These are phyloP conservation scores for Antrodiella citrinella DNA, from an alignment of 768 basidiomycete species.

Conservation along the genomic window DNA sequence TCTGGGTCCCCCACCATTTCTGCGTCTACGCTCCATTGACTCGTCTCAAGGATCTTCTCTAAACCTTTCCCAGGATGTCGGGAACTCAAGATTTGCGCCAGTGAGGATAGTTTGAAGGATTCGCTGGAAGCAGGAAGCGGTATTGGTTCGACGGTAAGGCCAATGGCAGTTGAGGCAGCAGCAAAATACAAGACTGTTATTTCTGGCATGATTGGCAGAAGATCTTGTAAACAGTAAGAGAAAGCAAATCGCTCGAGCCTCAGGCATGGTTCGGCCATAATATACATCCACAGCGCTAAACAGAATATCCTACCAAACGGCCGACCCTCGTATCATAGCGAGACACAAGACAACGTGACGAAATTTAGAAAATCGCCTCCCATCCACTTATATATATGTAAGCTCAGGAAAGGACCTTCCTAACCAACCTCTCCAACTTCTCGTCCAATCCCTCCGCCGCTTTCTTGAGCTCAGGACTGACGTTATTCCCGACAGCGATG, in stretches of 20 bases:
- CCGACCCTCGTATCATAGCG: no score
- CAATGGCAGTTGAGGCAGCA: conserved; percentile 63
- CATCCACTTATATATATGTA: no score
- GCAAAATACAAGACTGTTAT: conserved; percentile 48
- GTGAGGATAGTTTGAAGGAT: conserved; percentile 42
- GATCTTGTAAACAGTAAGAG: no score
- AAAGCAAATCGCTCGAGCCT: no score
- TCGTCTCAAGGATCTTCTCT: conserved; percentile 44
- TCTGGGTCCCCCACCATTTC: conserved; percentile 66
- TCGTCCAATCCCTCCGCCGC: conserved; percentile 29
- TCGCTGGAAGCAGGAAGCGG: conserved; percentile 31
- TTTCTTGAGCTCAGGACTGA: conserved; percentile 21
- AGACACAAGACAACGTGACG: no score
- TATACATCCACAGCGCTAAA: no score
- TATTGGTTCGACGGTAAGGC: conserved; percentile 45
- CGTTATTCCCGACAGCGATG: conserved; percentile 23
- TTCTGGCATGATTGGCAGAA: no score
- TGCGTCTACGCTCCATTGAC: conserved; percentile 73
- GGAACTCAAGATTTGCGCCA: conserved; percentile 42
- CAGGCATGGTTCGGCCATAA: no score
- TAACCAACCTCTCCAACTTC: conserved; percentile 36
- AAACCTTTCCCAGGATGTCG: conserved; percentile 41
- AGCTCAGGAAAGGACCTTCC: conserved; percentile 17
- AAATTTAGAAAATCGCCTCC: background rate
- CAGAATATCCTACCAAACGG: no score